A percentile compares a stretch with the other conserved stretches of the same genome.
Conservation (phyloP, 2,329 filamentous ascomycete genomes). For the Phaeophleospora eucalypticola region DNA sequence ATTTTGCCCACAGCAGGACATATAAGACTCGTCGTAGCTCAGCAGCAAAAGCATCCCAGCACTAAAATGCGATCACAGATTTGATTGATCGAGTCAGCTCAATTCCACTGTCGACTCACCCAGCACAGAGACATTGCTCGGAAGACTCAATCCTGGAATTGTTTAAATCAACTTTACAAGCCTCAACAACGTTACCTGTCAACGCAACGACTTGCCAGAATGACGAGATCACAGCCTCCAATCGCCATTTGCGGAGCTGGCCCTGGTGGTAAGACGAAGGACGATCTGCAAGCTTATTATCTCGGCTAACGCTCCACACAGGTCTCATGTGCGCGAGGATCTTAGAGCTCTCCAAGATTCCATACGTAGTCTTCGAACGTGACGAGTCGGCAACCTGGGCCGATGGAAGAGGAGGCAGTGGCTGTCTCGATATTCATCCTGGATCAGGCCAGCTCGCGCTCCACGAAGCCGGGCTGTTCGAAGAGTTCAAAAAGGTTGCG, state of each 20-base stretch:
- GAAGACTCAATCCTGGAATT: too few species aligned
- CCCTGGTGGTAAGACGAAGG: conserved; percentile 4
- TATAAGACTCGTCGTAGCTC: too few species aligned
- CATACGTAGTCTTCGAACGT: conserved; percentile 29
- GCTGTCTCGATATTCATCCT: conserved; percentile 32
- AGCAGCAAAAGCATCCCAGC: too few species aligned
- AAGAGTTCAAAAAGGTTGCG: conserved; percentile 27
- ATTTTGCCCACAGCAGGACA: too few species aligned
- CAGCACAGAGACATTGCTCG: too few species aligned
- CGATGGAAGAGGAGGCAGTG: conserved; percentile 25
- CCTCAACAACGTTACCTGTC: background rate
- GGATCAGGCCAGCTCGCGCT: conserved; percentile 29
- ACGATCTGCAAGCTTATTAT: conserved; percentile 27
- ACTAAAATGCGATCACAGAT: too few species aligned
- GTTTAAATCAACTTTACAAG: too few species aligned
- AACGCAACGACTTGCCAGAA: background rate
- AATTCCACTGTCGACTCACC: too few species aligned
- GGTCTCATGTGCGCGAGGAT: conserved; percentile 31
- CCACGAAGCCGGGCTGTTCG: conserved; percentile 27
- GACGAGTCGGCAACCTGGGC: conserved; percentile 15
- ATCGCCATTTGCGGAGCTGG: background rate
- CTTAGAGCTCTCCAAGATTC: conserved; percentile 20
- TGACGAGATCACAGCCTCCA: background rate
- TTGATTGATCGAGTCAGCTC: too few species aligned
- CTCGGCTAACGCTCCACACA: conserved; percentile 29